Evolutionary conservation across 371 early-diverging fungal genomes (phyloP), one percentile per base, ranked within the genome.

Genomic region (Mucor irregularis): DNA sequence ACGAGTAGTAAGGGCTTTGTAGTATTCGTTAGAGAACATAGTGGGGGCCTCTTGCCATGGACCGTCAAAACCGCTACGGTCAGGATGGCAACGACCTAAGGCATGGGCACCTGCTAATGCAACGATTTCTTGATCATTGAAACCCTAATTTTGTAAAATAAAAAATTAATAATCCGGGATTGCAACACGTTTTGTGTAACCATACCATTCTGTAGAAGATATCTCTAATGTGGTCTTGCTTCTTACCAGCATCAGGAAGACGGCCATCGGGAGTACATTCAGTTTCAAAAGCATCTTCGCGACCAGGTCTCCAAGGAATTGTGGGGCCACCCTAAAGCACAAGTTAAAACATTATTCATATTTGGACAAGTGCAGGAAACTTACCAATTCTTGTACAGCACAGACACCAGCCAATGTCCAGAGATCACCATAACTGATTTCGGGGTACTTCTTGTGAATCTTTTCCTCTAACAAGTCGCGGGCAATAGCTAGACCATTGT

Each of bases 81-180:
- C 88, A 44, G 83, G 59, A 73, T 97, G 98, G 80, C 96, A 96
- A 55, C 96, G 85, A 17, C 98, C 98, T n/a, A 97, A 70, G n/a
- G 91, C 84, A 74, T 97, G 98, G 30, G 91, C 97, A 26, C 98
- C 98, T n/a, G 79, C 46, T 49, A 97, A 82, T 10, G 95, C 96
- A 49, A 91, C 92, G 64, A 95, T 95, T 67, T 97, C 98, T 69
- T 91, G 94, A 76, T 96, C 97, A 74, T 91, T 85, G 75, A 97
- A 93, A 35, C 94, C 93, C 73, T 73, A 62, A 13, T 19, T 8
- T 16, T 45, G 25, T 19, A 33, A n/a, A 21, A 35, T 31, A 39
- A 16, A 33, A 25, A 49, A 39, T 35, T 31, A 2, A 31, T 35
- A 34, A 16, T 33, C 45, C 53, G 26, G 16, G 42, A 26, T 33